These are phyloP conservation scores for Tetramitus jugosus DNA, from an alignment of 208 protist genomes.

Conservation along the genomic window DNA sequence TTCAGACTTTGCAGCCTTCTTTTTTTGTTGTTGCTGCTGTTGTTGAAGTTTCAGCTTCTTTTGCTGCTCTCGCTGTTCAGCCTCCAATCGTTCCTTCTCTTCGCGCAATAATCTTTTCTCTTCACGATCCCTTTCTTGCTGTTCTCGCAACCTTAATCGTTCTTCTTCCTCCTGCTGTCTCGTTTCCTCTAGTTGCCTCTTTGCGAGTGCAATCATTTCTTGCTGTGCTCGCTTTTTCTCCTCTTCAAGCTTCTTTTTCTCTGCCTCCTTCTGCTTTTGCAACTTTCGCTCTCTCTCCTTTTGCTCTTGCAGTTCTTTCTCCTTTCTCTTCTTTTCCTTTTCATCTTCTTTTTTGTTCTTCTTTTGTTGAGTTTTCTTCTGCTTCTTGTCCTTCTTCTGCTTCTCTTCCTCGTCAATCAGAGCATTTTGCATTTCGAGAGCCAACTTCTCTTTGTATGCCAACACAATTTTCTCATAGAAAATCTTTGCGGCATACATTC, in stretches of 20 bases:
- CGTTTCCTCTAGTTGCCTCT: conserved; percentile 4
- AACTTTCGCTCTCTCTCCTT: not conserved
- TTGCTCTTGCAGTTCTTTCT: conserved; percentile 2
- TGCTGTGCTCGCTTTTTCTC: not conserved
- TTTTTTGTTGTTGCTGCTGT: no score
- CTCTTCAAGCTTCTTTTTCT: conserved; percentile 16
- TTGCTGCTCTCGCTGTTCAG: no score
- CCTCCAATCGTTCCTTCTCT: no score
- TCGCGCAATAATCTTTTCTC: no score
- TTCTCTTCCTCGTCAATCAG: conserved; percentile 19
- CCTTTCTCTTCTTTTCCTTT: conserved; percentile 15
- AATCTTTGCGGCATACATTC: not conserved
- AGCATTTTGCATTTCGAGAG: not conserved
- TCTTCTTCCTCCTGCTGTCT: not conserved
- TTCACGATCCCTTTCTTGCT: no score
- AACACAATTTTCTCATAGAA: not conserved
- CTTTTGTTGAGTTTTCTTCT: conserved; percentile 9
- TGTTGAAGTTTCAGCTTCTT: no score
- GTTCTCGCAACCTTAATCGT: not conserved
- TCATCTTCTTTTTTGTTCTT: conserved; percentile 21
- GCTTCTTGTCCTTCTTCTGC: not conserved
- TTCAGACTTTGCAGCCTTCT: no score
- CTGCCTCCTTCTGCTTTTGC: not conserved
- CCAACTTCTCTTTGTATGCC: conserved; percentile 6
- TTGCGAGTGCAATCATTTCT: not conserved